phyloP scores from a whole-genome alignment of 2,329 filamentous ascomycete genomes.

The Fusarium buxicola region DNA sequence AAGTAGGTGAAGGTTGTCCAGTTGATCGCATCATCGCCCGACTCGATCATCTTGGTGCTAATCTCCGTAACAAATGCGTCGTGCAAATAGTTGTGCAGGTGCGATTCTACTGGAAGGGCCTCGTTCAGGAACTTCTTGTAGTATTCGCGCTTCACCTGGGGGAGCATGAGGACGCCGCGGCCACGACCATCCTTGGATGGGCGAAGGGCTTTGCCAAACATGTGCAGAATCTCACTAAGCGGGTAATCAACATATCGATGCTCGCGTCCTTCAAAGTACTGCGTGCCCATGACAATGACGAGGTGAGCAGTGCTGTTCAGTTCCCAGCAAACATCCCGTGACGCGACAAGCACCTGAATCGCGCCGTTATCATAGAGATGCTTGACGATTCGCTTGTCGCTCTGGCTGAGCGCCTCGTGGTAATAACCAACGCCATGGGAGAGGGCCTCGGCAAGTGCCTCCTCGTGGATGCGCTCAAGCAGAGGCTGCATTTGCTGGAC shows the following conservation, averaged over 20 bases:
- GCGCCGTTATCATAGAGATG: conserved; percentile 91
- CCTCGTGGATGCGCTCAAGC: conserved; percentile 85
- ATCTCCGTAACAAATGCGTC: conserved; percentile 98
- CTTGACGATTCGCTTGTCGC: conserved; percentile 93
- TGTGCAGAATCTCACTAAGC: conserved; percentile 92
- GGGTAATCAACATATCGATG: conserved; percentile 98
- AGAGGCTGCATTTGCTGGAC: conserved; percentile 84
- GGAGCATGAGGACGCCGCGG: conserved; percentile 96
- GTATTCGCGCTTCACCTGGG: conserved; percentile 93
- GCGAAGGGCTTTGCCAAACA: conserved; percentile 94
- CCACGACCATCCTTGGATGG: conserved; percentile 82
- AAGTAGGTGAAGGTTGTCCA: conserved; percentile 99
- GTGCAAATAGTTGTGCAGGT: conserved; percentile 89
- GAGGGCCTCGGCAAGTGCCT: conserved; percentile 86
- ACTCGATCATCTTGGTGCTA: conserved; percentile 94
- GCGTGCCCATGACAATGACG: conserved; percentile 96
- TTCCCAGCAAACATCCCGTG: conserved; percentile 95
- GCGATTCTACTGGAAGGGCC: conserved; percentile 93
- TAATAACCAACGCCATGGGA: conserved; percentile 97
- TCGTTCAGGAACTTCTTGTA: conserved; percentile 99
- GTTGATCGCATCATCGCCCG: conserved; percentile 95
- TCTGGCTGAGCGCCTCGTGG: conserved; percentile 89
- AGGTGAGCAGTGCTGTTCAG: conserved; percentile 88
- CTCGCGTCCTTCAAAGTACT: conserved; percentile 96
- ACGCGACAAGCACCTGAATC: conserved; percentile 82